Base-by-base conservation (phyloP, 2,329 filamentous ascomycete genomes). In the Verticillium klebahnii region DNA sequence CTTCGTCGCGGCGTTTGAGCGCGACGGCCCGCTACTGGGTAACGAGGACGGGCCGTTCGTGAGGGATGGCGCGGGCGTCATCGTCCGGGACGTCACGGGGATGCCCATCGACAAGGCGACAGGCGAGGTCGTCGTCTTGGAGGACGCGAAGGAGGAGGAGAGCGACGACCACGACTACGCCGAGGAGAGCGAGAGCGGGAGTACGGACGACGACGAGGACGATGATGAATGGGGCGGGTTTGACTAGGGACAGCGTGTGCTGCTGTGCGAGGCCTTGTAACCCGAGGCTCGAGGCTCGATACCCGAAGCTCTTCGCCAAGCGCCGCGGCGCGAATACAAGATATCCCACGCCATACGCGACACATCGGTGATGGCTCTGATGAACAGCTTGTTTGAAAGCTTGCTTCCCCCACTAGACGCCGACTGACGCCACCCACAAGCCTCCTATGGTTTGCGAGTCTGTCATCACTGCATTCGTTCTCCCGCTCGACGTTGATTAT, bases 1-100 rank as follows among this genome's bases (percentile, higher is more conserved):
- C 75, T 99, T 99, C 69, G 91, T 97, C 23, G 92, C 87, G n/a
- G 92, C 84, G 0, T 97, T 99, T 74, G 83, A 92, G 3, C 81
- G 91, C 60, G 85, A 89, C 40, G 63, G 57, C 32, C 61, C 59
- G 11, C 60, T 32, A 1, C 60, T 52, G 7, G 62, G 14, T 11
- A 57, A 61, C 56, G 67, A 66, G 2, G 73, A 85, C 63, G 84
- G 80, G 56, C 83, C 84, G 1, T 80, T 84, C 58, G 74, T 83
- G 60, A 74, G 85, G 65, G 85, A 85, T 67, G 80, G 82, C 32
- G 77, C 80, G 57, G 86, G 86, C 0, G 78, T 76, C 65, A 77
- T 87, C 58, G 77, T 80, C 3, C 72, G 76, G 65, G 76, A 80
- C 63, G 56, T 73, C 62, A 69, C 72, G 65, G 76, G 74, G 19